Evolutionary conservation across 1,284 basidiomycete genomes (phyloP).

Genomic region (Macrocystidia cucumis): DNA sequence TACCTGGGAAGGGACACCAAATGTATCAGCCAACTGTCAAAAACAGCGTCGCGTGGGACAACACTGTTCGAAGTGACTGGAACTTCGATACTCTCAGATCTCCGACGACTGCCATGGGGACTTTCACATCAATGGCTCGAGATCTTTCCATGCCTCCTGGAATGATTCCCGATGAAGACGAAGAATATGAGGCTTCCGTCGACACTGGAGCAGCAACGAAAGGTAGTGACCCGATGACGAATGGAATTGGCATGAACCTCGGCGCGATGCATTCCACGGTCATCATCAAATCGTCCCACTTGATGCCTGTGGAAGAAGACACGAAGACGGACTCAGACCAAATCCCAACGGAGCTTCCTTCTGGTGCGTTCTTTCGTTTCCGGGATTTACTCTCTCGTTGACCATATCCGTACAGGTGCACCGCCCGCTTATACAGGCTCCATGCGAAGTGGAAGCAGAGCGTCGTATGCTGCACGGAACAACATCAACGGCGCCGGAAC

Average conservation of each 20-base stretch:
- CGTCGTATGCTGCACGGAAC: conserved; percentile 70
- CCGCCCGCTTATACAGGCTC: conserved; percentile 59
- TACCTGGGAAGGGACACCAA: conserved; percentile 45
- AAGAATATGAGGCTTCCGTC: conserved; percentile 42
- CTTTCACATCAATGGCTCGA: conserved; percentile 58
- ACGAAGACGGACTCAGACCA: too few species aligned
- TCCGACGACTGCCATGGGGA: conserved; percentile 66
- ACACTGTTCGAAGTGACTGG: conserved; percentile 81
- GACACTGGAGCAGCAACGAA: conserved; percentile 52
- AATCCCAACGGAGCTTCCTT: too few species aligned
- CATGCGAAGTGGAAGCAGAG: conserved; percentile 45
- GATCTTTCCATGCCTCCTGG: conserved; percentile 50
- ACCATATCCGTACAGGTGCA: conserved; percentile 30
- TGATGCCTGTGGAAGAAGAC: not conserved
- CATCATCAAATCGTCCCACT: conserved; percentile 43
- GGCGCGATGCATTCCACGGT: conserved; percentile 64
- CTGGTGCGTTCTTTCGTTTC: too few species aligned
- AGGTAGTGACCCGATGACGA: conserved; percentile 47
- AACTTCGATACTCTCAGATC: conserved; percentile 89
- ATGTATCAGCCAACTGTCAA: conserved; percentile 48
- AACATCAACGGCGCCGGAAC: conserved; percentile 63
- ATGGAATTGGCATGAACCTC: conserved; percentile 39
- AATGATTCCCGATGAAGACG: conserved; percentile 43
- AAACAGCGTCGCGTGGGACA: conserved; percentile 56
- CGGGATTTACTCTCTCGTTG: conserved; percentile 1